Percentiles rank a stretch among this genome's conserved stretches.
Conservation (phyloP, 345 rosid genomes). For the Litchi chinensis region DNA sequence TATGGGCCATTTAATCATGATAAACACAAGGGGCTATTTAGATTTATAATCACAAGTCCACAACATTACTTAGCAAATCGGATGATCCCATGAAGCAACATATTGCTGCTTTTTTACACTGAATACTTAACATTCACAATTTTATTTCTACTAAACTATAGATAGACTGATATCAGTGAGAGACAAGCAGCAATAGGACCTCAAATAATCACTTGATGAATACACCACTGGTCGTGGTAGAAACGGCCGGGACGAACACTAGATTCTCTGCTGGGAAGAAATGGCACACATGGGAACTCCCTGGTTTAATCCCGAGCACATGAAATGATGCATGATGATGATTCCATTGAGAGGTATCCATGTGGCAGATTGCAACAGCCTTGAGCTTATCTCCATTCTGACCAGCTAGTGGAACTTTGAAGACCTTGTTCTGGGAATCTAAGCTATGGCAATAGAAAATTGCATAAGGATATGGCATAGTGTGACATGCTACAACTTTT, state of each 20-base stretch:
- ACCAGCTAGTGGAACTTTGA: conserved; percentile 34
- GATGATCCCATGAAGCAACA: no score
- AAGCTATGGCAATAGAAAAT: conserved; percentile 50
- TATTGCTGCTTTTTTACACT: neutral
- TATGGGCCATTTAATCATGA: neutral
- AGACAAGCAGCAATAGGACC: neutral
- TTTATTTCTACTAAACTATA: neutral
- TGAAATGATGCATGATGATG: conserved; percentile 38
- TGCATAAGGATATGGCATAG: conserved; percentile 39
- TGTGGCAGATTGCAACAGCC: conserved; percentile 50
- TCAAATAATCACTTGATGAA: neutral
- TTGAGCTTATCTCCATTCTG: conserved; percentile 42
- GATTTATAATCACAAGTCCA: no score
- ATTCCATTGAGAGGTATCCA: conserved; percentile 53
- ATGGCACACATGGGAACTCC: conserved; percentile 45
- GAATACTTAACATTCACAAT: neutral
- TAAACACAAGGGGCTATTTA: neutral
- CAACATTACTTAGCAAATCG: neutral
- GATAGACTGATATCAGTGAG: neutral
- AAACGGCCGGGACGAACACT: conserved; percentile 34
- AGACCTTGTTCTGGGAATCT: conserved; percentile 30
- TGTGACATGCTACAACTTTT: conserved; percentile 44
- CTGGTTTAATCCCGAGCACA: conserved; percentile 37
- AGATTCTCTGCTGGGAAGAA: conserved; percentile 44
- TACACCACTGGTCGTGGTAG: neutral